Percentiles rank a stretch among this genome's conserved stretches.
phyloP scores from a whole-genome alignment of 1,284 basidiomycete genomes.

The Amylostereum areolatum region DNA sequence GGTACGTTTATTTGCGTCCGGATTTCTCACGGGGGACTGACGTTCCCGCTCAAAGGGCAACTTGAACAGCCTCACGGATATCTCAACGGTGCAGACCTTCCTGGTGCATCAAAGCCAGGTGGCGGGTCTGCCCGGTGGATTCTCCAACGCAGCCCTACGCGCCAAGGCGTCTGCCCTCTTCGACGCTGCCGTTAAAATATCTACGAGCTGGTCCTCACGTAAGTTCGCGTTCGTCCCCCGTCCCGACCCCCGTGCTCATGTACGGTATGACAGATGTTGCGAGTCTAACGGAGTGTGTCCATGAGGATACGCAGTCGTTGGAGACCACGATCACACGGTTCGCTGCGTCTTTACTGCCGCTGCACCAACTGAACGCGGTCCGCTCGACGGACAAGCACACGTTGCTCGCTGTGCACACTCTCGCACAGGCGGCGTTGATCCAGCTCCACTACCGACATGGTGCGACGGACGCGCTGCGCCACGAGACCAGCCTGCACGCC shows the following conservation, averaged over 20 bases:
- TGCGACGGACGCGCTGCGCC: constrained; percentile 50
- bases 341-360: constrained; percentile 52
- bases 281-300: constrained; percentile 35
- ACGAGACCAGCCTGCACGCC: constrained; percentile 59
- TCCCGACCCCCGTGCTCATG: constrained; percentile 9
- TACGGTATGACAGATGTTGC: constrained; percentile 29
- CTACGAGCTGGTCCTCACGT: constrained; percentile 56
- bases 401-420: constrained; percentile 55
- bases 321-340: constrained; percentile 62
- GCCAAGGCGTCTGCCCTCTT: constrained; percentile 73
- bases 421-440: constrained; percentile 63
- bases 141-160: constrained; percentile 56
- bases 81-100: constrained; percentile 56
- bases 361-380: constrained; percentile 55
- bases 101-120: constrained; percentile 47
- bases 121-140: constrained; percentile 42
- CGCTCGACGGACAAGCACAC: constrained; percentile 53
- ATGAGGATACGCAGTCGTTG: constrained; percentile 51
- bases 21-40: constrained; percentile 5
- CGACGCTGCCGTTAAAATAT: constrained; percentile 55
- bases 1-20: constrained; percentile 20
- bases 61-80: constrained; percentile 39
- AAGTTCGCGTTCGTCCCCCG: constrained; percentile 21
- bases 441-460: constrained; percentile 59
- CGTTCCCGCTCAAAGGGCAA: constrained; percentile 39